These are phyloP conservation scores for Fusarium foetens DNA, from an alignment of 2,329 filamentous ascomycete genomes.

Conservation along the genomic window DNA sequence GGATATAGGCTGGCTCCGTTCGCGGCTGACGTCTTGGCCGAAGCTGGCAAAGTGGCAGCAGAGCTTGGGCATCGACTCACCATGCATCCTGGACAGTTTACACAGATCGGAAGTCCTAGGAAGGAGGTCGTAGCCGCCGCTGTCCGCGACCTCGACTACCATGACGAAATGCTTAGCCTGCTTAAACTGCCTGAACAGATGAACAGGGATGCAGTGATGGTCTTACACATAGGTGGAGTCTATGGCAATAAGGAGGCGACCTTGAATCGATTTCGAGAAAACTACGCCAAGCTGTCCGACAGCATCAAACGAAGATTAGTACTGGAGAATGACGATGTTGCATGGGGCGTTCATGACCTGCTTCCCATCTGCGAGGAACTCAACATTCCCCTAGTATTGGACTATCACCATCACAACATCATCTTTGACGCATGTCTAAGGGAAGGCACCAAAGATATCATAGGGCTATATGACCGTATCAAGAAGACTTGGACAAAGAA, in stretches of 20 bases:
- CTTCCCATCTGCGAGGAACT: constrained; percentile 91
- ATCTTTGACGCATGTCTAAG: constrained; percentile 79
- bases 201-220: constrained; percentile 90
- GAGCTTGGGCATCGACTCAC: constrained; percentile 86
- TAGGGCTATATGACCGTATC: constrained; percentile 78
- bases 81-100: constrained; percentile 92
- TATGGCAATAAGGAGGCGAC: constrained; percentile 88
- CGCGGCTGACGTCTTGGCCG: constrained; percentile 79
- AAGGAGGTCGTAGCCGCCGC: constrained; percentile 79
- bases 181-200: constrained; percentile 80
- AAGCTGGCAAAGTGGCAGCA: constrained; percentile 79
- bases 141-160: constrained; percentile 85
- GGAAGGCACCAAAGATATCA: constrained; percentile 87
- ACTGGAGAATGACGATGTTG: constrained; percentile 93
- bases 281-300: constrained; percentile 74
- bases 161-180: constrained; percentile 83
- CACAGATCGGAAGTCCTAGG: constrained; percentile 88
- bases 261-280: constrained; percentile 78
- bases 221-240: constrained; percentile 90
- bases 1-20: constrained; percentile 88
- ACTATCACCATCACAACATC: constrained; percentile 97
- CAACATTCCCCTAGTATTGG: constrained; percentile 91
- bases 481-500: constrained; percentile 85
- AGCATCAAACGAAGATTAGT: constrained; percentile 83
- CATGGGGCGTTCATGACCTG: constrained; percentile 91